Percentiles rank a stretch among this genome's conserved stretches.
These are phyloP conservation scores for Triticum timopheevii DNA, from an alignment of 176 grass and related monocot species.

Conservation along the genomic window DNA sequence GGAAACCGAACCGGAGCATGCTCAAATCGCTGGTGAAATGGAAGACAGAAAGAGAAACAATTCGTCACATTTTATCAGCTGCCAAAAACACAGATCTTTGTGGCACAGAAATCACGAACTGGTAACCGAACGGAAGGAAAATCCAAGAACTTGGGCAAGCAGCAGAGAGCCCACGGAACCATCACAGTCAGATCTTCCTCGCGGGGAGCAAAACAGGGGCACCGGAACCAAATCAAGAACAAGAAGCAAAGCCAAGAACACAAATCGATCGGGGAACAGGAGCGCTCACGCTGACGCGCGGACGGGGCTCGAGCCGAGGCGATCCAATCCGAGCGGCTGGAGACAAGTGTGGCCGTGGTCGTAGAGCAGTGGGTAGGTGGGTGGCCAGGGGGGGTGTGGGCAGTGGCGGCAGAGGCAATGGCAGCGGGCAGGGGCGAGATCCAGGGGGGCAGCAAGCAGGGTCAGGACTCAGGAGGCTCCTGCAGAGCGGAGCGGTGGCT, in stretches of 20 bases:
- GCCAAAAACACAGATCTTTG: conserved; percentile 19
- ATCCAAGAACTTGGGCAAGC: background rate
- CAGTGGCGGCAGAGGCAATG: conserved; percentile 29
- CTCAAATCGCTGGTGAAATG: background rate
- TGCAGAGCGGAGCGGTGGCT: conserved; percentile 45
- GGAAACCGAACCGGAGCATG: background rate
- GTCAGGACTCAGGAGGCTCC: conserved; percentile 4
- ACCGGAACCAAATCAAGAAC: background rate
- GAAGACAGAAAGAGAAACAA: background rate
- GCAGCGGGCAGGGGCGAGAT: conserved; percentile 53
- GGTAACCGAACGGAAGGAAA: background rate
- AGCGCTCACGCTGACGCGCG: conserved; percentile 29
- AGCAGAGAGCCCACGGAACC: background rate
- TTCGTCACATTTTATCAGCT: background rate
- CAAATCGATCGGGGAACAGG: conserved; percentile 18
- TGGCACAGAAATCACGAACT: background rate
- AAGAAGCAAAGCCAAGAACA: background rate
- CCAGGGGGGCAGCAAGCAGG: conserved; percentile 29
- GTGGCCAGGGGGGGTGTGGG: background rate
- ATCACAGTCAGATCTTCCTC: conserved; percentile 29
- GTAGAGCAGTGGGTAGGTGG: background rate
- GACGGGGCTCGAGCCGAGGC: background rate
- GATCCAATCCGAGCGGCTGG: conserved; percentile 27
- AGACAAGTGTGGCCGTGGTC: background rate
- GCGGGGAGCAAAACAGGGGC: background rate